Conservation (phyloP, 768 basidiomycete genomes). For the Leccinum variicolor region DNA sequence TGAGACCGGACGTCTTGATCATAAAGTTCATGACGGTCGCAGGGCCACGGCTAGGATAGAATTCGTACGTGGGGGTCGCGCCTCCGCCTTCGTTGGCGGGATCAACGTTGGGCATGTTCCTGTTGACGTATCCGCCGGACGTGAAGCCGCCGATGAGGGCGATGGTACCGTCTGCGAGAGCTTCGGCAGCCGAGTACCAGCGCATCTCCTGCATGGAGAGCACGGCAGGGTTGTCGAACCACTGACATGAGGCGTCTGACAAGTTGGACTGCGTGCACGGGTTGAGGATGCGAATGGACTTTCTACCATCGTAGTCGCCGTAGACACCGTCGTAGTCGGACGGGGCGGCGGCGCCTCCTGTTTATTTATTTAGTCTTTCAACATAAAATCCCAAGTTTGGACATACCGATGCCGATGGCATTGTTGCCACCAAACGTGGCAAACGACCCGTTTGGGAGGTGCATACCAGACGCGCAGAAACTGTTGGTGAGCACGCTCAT, state of each 20-base stretch:
- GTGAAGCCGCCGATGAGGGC: constrained; percentile 77
- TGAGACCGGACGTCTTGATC: constrained; percentile 69
- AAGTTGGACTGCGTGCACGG: constrained; percentile 57
- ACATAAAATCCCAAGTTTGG: not conserved
- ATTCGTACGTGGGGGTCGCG: constrained; percentile 79
- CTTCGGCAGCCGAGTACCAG: constrained; percentile 75
- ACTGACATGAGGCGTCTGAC: constrained; percentile 49
- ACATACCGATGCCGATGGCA: constrained; percentile 50
- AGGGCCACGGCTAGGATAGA: constrained; percentile 61
- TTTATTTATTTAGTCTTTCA: not conserved
- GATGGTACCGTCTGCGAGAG: constrained; percentile 71
- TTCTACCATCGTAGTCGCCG: constrained; percentile 77
- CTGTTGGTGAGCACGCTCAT: constrained; percentile 54
- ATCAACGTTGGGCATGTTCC: constrained; percentile 63
- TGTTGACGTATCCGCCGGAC: constrained; percentile 73
- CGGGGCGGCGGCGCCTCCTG: constrained; percentile 31
- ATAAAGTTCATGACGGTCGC: constrained; percentile 61
- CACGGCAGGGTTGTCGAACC: constrained; percentile 64
- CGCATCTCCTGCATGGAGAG: constrained; percentile 63
- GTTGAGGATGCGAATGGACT: constrained; percentile 74
- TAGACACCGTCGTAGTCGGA: constrained; percentile 55
- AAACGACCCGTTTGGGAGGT: constrained; percentile 74
- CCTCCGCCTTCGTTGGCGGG: constrained; percentile 57
- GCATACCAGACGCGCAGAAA: constrained; percentile 81
- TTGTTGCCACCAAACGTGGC: constrained; percentile 74